Evolutionary conservation across 192 early-diverging fungal species (phyloP).

Genomic region (Cetraspora pellucida): DNA sequence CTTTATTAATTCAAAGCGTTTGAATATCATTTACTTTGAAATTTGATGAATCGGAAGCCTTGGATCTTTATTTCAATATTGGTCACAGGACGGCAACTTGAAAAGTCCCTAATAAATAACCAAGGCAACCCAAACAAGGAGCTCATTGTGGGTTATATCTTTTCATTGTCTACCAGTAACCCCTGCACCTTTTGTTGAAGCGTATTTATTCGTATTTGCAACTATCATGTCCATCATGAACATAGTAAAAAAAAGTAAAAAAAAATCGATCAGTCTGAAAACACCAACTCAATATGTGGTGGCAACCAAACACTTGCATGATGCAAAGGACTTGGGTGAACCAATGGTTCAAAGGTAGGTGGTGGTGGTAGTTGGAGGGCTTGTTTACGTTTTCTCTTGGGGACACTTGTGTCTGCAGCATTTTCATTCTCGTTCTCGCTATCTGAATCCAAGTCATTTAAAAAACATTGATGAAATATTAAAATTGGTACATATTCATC

Average conservation of each 20-base stretch:
- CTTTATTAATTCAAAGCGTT: not conserved
- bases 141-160: not conserved
- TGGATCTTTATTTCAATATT: not conserved
- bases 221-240: not conserved
- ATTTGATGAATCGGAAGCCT: not conserved
- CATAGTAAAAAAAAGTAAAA: not conserved
- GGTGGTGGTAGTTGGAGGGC: not conserved
- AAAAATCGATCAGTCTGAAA: not conserved
- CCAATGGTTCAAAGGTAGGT: not conserved
- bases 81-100: not conserved
- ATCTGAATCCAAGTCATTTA: not conserved
- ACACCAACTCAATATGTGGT: not conserved
- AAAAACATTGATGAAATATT: not conserved
- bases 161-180: not conserved
- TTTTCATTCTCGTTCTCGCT: not conserved
- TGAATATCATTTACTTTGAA: not conserved
- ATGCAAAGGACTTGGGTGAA: not conserved
- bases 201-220: not conserved
- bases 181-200: not conserved
- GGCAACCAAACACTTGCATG: not conserved
- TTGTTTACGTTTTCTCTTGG: not conserved
- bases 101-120: not conserved
- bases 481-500: not conserved
- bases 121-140: not conserved
- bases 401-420: not conserved